Conservation (phyloP, 179 eudicot species). For the Drosera spatulata region DNA sequence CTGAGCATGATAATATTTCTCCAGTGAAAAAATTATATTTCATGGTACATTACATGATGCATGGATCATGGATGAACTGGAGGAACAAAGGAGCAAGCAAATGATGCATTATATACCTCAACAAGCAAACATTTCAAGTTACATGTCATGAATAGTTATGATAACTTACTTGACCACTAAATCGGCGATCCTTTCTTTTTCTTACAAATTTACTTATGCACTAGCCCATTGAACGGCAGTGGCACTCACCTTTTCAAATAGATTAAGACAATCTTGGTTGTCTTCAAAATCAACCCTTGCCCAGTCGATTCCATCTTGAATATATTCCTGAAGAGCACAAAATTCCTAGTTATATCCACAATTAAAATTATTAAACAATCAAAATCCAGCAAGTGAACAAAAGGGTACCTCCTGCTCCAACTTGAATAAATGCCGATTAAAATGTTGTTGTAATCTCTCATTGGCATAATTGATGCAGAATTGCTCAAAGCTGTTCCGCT, state of each 20-base stretch:
- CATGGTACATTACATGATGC: no score
- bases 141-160: no score
- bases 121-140: no score
- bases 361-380: not conserved
- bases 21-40: no score
- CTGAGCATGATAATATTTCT: no score
- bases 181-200: no score
- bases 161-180: no score
- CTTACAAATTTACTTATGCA: no score
- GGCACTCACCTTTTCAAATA: conserved; percentile 81
- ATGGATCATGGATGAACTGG: no score
- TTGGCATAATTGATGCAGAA: conserved; percentile 98
- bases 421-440: conserved; percentile 92
- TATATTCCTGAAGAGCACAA: conserved; percentile 63
- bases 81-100: no score
- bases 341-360: not conserved
- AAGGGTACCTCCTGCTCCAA: conserved; percentile 81
- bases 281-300: conserved; percentile 95
- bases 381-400: not conserved
- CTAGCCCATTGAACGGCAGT: no score
- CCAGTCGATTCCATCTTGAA: conserved; percentile 99
- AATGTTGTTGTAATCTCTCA: conserved; percentile 96
- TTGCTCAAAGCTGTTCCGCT: conserved; percentile 98
- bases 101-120: no score
- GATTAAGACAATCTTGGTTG: conserved; percentile 93